Evolutionary conservation across 805 yeast species (phyloP).

Genomic region (Saturnispora ahearnii): DNA sequence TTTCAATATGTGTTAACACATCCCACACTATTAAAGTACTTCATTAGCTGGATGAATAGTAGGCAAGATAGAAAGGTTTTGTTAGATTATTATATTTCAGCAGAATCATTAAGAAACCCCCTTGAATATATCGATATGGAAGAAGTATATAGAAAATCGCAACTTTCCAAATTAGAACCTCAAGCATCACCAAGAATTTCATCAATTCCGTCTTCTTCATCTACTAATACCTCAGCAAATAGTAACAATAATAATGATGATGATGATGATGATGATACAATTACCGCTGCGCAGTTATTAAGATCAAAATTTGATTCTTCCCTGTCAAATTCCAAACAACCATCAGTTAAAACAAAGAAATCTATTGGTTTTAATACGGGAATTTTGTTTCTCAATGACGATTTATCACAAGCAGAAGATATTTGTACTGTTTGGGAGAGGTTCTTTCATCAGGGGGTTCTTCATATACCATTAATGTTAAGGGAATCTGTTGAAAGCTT

Average conservation of each 20-base stretch:
- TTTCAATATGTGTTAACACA: constrained; percentile 8
- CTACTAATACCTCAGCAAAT: not conserved
- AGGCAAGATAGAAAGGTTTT: constrained; percentile 33
- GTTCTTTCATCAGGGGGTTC: constrained; percentile 30
- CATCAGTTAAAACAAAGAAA: constrained; percentile 13
- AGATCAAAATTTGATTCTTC: not conserved
- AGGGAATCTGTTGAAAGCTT: constrained; percentile 32
- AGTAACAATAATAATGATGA: not conserved
- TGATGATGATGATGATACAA: no score
- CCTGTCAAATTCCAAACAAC: not conserved
- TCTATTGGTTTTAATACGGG: constrained; percentile 17
- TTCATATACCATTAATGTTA: constrained; percentile 23
- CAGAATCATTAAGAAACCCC: constrained; percentile 66
- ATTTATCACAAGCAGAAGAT: constrained; percentile 42
- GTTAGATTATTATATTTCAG: constrained; percentile 57
- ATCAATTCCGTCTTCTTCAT: not conserved
- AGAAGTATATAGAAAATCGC: not conserved
- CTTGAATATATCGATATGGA: constrained; percentile 32
- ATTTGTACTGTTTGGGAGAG: constrained; percentile 38
- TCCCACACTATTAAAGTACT: constrained; percentile 29
- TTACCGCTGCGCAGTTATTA: not conserved
- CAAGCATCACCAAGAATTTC: constrained; percentile 8
- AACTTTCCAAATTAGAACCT: constrained; percentile 11
- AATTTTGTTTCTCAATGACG: constrained; percentile 13
- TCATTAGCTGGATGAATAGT: constrained; percentile 49